Evolutionary conservation across 768 basidiomycete genomes (phyloP).

Genomic region (Boletales sp.): DNA sequence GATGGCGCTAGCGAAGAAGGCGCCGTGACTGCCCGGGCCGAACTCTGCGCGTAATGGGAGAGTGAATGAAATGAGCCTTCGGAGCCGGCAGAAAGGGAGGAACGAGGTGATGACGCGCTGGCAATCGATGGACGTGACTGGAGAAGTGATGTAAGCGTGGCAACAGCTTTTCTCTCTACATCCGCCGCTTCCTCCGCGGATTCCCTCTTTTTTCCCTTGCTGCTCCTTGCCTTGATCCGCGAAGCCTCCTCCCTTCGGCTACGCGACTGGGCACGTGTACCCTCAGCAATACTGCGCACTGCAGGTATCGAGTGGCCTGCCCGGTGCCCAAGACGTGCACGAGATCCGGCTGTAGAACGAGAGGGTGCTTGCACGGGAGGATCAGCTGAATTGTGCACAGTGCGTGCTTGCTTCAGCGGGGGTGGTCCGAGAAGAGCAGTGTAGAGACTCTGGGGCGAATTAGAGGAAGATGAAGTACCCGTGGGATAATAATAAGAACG

Average conservation of each 20-base stretch:
- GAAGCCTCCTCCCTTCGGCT: slow-evolving; percentile 38
- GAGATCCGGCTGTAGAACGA: slow-evolving; percentile 34
- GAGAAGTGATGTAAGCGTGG: slow-evolving; percentile 70
- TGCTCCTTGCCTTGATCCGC: slow-evolving; percentile 35
- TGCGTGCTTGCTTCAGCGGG: slow-evolving; percentile 71
- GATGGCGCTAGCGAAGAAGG: slow-evolving; percentile 38
- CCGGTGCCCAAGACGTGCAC: slow-evolving; percentile 18
- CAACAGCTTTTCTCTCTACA: slow-evolving; percentile 80
- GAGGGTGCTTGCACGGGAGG: slow-evolving; percentile 56
- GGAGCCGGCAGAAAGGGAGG: slow-evolving; percentile 65
- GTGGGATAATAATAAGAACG: slow-evolving; percentile 44
- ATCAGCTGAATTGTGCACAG: slow-evolving; percentile 71
- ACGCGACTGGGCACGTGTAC: slow-evolving; percentile 44
- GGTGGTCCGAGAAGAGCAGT: slow-evolving; percentile 74
- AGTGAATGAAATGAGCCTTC: slow-evolving; percentile 63
- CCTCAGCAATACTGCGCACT: slow-evolving; percentile 44
- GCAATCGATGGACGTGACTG: slow-evolving; percentile 61
- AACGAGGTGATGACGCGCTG: slow-evolving; percentile 65
- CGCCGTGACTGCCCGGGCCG: slow-evolving; percentile 49
- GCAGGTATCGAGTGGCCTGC: slow-evolving; percentile 7
- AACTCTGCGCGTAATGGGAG: slow-evolving; percentile 65
- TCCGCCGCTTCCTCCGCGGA: slow-evolving; percentile 36
- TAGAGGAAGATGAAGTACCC: slow-evolving; percentile 32
- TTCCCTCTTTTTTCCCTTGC: slow-evolving; percentile 51
- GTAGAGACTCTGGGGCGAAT: slow-evolving; percentile 60